Evolutionary conservation across 139 green algal genomes (phyloP).

Genomic region (Coelastrella sp.): DNA sequence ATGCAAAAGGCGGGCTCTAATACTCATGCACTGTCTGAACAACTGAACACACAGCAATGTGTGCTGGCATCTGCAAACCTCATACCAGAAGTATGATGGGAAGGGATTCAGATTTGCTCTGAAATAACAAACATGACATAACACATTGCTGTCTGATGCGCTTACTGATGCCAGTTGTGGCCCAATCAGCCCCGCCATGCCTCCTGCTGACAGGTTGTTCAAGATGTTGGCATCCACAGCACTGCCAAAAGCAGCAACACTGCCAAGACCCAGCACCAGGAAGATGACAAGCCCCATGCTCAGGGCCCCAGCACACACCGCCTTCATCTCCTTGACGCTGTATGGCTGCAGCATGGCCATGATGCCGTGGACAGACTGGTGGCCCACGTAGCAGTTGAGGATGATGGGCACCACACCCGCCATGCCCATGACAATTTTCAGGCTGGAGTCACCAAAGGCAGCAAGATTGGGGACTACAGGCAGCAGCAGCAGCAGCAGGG

Average conservation of each 20-base stretch:
- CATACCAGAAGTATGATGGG: background rate
- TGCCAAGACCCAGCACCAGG: slow-evolving; percentile 26
- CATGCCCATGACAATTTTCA: slow-evolving; percentile 35
- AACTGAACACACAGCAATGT: no score
- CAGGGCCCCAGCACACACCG: slow-evolving; percentile 10
- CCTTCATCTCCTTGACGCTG: background rate
- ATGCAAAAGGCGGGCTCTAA: no score
- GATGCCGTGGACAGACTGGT: slow-evolving; percentile 31
- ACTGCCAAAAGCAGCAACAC: slow-evolving; percentile 47
- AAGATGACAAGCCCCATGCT: slow-evolving; percentile 43
- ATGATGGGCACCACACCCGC: slow-evolving; percentile 51
- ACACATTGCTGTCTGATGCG: background rate
- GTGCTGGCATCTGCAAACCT: background rate
- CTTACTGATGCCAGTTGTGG: background rate
- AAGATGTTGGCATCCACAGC: slow-evolving; percentile 48
- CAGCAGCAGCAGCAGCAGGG: background rate
- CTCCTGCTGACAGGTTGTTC: slow-evolving; percentile 46
- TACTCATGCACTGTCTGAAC: no score
- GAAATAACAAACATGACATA: background rate
- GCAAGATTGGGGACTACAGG: slow-evolving; percentile 28
- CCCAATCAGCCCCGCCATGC: slow-evolving; percentile 46
- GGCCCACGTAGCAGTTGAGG: slow-evolving; percentile 47
- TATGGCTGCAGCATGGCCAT: slow-evolving; percentile 47
- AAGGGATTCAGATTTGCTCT: background rate
- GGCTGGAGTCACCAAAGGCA: slow-evolving; percentile 40